A percentile compares a stretch with the other conserved stretches of the same genome.
These are phyloP conservation scores for Rhizomucor miehei DNA, from an alignment of 371 early-diverging fungal species.

Conservation along the genomic window DNA sequence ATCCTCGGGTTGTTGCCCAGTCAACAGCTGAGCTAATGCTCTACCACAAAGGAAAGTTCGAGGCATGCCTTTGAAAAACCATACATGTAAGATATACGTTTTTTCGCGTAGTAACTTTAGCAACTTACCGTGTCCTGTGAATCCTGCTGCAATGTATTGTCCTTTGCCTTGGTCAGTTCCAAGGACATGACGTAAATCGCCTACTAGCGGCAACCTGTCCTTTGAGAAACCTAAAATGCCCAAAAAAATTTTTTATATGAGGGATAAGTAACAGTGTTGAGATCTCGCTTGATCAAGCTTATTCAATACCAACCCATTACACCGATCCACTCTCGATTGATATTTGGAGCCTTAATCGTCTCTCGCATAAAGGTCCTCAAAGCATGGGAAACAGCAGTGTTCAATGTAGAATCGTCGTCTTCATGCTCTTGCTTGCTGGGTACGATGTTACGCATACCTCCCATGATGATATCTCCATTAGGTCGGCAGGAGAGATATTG, in stretches of 20 bases:
- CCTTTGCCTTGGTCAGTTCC: conserved; percentile 12
- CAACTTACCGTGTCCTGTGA: conserved; percentile 27
- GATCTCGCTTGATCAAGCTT: background rate
- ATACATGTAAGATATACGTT: background rate
- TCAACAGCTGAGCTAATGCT: conserved; percentile 35
- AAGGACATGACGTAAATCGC: conserved; percentile 16
- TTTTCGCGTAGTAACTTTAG: no score
- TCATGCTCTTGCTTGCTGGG: conserved; percentile 30
- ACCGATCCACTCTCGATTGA: conserved; percentile 34
- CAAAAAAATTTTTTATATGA: background rate
- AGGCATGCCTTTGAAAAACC: conserved; percentile 47
- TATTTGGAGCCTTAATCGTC: conserved; percentile 3
- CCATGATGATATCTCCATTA: conserved; percentile 46
- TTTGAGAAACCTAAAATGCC: conserved; percentile 25
- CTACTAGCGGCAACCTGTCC: conserved; percentile 46
- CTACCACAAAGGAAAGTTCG: conserved; percentile 45
- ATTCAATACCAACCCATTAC: conserved; percentile 44
- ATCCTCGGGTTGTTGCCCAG: conserved; percentile 18
- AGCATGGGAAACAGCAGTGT: conserved; percentile 26
- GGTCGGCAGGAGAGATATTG: conserved; percentile 48
- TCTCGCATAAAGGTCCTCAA: conserved; percentile 27
- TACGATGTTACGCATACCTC: conserved; percentile 48
- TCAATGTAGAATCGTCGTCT: conserved; percentile 34
- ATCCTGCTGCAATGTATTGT: conserved; percentile 46
- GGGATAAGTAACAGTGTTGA: background rate